Base-by-base conservation (phyloP, 78 protist genomes). In the Dictyostelium capitatum region DNA sequence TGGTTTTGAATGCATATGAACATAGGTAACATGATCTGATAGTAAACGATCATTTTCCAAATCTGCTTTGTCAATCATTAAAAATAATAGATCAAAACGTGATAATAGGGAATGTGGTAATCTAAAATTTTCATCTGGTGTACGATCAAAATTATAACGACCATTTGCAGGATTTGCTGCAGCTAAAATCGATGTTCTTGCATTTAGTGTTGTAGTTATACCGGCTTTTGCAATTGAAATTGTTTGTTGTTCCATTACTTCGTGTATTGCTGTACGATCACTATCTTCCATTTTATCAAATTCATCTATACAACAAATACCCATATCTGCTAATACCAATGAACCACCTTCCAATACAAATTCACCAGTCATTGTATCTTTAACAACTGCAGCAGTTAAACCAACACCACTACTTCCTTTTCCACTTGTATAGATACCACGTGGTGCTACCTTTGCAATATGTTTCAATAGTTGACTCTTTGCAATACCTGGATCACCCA, bases 401-500 rank as follows among this genome's bases (percentile, higher is more conserved):
- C 99, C 99, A 11, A 99, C 99, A 30, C 99, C 99, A 4, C 98
- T 83, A 47, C 96, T 64, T 6, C 99, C 99, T 81, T 98, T 98
- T 53, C 99, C 99, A 0, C 99, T 97, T 12, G 99, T 98, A 95
- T 97, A 98, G 41, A 97, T 98, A 15, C 96, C 97, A 25, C 98
- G 43, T 15, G 96, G 96, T 32, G 98, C 90, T 23, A 97, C 79
- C 84, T 81, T 95, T 17, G 78, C 46, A 5, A 97, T 87, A 62
- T 93, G 92, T 78, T 98, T 98, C 46, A 99, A 97, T 43, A 99
- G 74, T 94, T 99, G 99, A 43, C 98, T 95, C 96, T 99, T 99
- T 78, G 99, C 99, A 4, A 99, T 99, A n/a, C 99, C 99, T 3
- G 99, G 99, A 87, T 99, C 99, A 5, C 99, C 99, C 98, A 99